Conservation (phyloP, 352 stramenopile species). For the Labyrinthula sp. region DNA sequence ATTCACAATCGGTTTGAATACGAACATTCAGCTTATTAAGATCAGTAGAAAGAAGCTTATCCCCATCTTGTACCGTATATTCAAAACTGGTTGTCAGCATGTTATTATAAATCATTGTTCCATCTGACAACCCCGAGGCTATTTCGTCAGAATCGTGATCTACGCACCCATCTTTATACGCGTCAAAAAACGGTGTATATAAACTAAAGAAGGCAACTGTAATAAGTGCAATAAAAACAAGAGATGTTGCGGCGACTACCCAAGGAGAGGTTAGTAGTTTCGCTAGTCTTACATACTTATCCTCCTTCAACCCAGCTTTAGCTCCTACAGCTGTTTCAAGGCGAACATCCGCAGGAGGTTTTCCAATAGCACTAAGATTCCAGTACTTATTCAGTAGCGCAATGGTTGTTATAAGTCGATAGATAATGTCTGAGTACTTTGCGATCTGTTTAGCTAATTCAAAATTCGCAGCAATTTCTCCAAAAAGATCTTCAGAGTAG, state of each 20-base stretch:
- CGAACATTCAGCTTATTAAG: constrained; percentile 20
- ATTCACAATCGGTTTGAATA: constrained; percentile 8
- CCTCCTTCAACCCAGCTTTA: constrained; percentile 13
- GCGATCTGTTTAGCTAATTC: too few relatives aligned
- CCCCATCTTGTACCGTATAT: constrained; percentile 9
- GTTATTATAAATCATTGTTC: constrained; percentile 26
- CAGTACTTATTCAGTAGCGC: too few relatives aligned
- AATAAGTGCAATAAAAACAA: constrained; percentile 4
- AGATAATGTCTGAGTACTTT: too few relatives aligned
- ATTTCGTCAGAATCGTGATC: constrained; percentile 10
- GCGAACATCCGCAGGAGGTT: constrained; percentile 11
- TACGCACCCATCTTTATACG: constrained; percentile 17
- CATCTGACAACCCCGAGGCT: constrained; percentile 7
- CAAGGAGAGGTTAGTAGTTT: constrained; percentile 11
- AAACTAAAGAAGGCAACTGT: constrained; percentile 1
- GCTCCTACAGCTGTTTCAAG: constrained; percentile 6
- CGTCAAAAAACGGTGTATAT: constrained; percentile 24
- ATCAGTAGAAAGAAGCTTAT: background rate
- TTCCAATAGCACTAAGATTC: constrained; percentile 4
- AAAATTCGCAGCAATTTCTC: too few relatives aligned
- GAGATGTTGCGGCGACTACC: constrained; percentile 15
- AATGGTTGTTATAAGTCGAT: too few relatives aligned
- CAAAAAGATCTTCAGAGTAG: too few relatives aligned
- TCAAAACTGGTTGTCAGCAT: constrained; percentile 5
- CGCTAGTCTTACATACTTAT: constrained; percentile 13